Base-by-base conservation (phyloP, 177 flowering plant species). In the Telopea speciosissima region DNA sequence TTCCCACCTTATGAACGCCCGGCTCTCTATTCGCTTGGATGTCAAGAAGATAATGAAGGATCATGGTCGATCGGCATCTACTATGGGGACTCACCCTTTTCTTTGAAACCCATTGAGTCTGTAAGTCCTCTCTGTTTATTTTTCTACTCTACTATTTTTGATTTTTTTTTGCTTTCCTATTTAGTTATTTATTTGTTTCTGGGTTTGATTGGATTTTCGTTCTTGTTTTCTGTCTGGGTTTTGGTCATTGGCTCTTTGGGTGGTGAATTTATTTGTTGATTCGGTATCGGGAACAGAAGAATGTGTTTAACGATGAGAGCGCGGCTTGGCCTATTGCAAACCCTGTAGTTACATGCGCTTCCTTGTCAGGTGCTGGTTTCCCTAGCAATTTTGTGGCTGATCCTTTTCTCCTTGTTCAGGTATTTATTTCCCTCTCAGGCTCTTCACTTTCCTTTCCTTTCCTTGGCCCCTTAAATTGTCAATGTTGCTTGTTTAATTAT, bases 301-400 rank as follows among this genome's bases (percentile, higher is more conserved):
- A 86, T 74, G 72, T 85, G 49, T 79, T 90, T 90, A 83, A 69
- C 69, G 81, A 91, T 70, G 80, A 81, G 71, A 81, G 79, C 72
- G 84, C 87, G 4, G 92, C 98, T 1, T 93, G 98, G 97, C 98
- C 98, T 12, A 89, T 93, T 40, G 96, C 97, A 22, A 93, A 93
- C 69, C 98, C 98, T 0, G 90, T 93, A 28, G 66, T 93, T 22
- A 86, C 91, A 8, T 93, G 98, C 80, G 90, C 86, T 77, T 82
- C 93, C 0, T 85, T 68, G 40, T 84, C 98, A 19, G 82, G 78
- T 75, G 83, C 91, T 71, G 88, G 92, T 11, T 86, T 83, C 62
- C 89, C 97, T 26, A 93, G 96, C 73, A 93, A 91, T 77, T 93
- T 93, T 76, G 93, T 90, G 70, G 96, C 96, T 54, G 97, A 93